Evolutionary conservation across 176 grass and related monocot species (phyloP).

Genomic region (Carex scoparia): DNA sequence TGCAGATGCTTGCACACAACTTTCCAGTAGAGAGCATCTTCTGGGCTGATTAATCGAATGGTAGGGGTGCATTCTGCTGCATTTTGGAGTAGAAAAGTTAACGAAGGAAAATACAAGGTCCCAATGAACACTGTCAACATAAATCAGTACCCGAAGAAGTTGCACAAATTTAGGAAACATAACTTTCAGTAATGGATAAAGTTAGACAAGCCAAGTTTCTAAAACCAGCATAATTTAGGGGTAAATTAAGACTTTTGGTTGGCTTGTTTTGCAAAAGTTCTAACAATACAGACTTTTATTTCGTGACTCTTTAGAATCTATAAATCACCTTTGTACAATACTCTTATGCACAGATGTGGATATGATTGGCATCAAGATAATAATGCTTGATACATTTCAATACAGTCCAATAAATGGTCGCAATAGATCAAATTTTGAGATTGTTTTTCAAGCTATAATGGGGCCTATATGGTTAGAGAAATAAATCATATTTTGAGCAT

Average conservation of each 20-base stretch:
- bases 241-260: neutral
- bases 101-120: neutral
- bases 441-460: neutral
- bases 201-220: neutral
- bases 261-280: neutral
- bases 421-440: neutral
- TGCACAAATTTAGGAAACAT: neutral
- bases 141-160: neutral
- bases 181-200: neutral
- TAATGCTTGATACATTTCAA: neutral
- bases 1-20: constrained; percentile 78
- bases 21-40: constrained; percentile 91
- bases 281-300: neutral
- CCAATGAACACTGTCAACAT: neutral
- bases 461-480: neutral
- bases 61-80: constrained; percentile 40
- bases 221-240: constrained; percentile 6
- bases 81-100: constrained; percentile 14
- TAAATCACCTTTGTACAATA: neutral
- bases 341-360: neutral
- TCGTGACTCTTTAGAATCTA: neutral
- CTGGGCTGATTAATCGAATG: constrained; percentile 73
- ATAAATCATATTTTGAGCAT: neutral
- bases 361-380: neutral
- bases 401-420: neutral